Evolutionary conservation across 1,284 basidiomycete species (phyloP).

Genomic region (Cutaneotrichosporon cutaneum): DNA sequence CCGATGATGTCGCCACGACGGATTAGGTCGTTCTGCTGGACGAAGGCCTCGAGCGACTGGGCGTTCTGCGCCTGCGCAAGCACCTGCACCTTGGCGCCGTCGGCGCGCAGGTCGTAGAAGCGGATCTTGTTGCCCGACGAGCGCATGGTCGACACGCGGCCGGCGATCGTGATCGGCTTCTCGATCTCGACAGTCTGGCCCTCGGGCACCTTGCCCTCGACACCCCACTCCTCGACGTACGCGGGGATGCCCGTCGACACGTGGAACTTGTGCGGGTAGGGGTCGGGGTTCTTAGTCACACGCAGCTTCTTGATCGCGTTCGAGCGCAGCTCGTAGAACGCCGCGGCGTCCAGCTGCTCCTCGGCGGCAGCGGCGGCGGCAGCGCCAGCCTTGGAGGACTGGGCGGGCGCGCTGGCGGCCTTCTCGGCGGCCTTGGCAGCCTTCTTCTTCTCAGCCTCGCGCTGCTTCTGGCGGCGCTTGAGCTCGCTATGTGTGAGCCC

Average conservation of each 20-base stretch:
- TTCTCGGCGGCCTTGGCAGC: slow-evolving; percentile 74
- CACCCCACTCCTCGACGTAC: slow-evolving; percentile 76
- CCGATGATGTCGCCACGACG: slow-evolving; percentile 95
- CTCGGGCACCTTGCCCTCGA: slow-evolving; percentile 64
- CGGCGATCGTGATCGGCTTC: slow-evolving; percentile 65
- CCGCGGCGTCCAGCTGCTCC: slow-evolving; percentile 56
- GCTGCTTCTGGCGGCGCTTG: slow-evolving; percentile 82
- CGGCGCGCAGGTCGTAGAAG: slow-evolving; percentile 93
- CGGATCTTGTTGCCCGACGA: slow-evolving; percentile 77
- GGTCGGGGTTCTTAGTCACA: slow-evolving; percentile 80
- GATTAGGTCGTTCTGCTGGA: slow-evolving; percentile 77
- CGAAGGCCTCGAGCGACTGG: slow-evolving; percentile 62
- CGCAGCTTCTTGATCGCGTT: slow-evolving; percentile 84
- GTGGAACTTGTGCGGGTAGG: slow-evolving; percentile 99
- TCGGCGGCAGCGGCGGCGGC: slow-evolving; percentile 37
- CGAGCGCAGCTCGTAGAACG: slow-evolving; percentile 94
- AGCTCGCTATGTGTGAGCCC: slow-evolving; percentile 67
- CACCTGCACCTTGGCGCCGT: slow-evolving; percentile 92
- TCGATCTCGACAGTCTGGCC: slow-evolving; percentile 34
- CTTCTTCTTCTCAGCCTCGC: slow-evolving; percentile 81
- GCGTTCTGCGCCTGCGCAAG: slow-evolving; percentile 89
- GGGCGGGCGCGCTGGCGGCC: slow-evolving; percentile 43
- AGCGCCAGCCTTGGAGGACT: slow-evolving; percentile 52
- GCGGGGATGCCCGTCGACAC: slow-evolving; percentile 74
- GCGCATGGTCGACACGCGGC: slow-evolving; percentile 88